Evolutionary conservation across 306 rosid genomes (phyloP), one percentile per base, ranked within the genome.

Genomic region (Hippophae rhamnoides): DNA sequence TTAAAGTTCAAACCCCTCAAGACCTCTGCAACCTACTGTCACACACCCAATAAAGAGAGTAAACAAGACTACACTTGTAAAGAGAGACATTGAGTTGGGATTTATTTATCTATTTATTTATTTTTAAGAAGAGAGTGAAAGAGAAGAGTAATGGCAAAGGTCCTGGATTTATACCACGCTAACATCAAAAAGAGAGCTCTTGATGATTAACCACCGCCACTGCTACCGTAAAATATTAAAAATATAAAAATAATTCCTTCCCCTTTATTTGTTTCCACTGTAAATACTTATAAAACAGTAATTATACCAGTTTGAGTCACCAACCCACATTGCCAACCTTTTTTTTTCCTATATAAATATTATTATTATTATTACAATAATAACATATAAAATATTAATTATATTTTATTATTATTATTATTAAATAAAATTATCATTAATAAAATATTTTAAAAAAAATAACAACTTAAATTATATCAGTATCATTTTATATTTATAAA

Each of bases 131-230:
- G 66, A 56, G 65, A 47, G 47, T 47, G 69, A 58, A 61, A 66
- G 57, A 64, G 66, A 57, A 48, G 78, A 54, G 68, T 0, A 67
- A 62, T 1, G 53, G 64, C 56, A 76, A 62, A 60, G 79, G 69
- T 38, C 27, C 70, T 74, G 68, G 79, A 72, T 85, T 87, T 83
- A 79, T 76, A 81, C 87, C 97, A 84, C 81, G 86, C 95, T 70
- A 76, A 56, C 96, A 82, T 85, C 1, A 86, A 92, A 85, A 83
- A 65, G 69, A 78, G 90, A 69, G 94, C 92, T 84, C 64, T 85
- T 73, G 85, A 88, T 92, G 96, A 92, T 86, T 92, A 86, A 88
- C 95, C 95, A 82, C 93, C 93, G 88, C 82, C 89, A 72, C 82
- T 78, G 81, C 81, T 13, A 69, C 81, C 41, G 79, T 70, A 76